phyloP scores from a whole-genome alignment of 768 basidiomycete species.

The Asterophora parasitica region DNA sequence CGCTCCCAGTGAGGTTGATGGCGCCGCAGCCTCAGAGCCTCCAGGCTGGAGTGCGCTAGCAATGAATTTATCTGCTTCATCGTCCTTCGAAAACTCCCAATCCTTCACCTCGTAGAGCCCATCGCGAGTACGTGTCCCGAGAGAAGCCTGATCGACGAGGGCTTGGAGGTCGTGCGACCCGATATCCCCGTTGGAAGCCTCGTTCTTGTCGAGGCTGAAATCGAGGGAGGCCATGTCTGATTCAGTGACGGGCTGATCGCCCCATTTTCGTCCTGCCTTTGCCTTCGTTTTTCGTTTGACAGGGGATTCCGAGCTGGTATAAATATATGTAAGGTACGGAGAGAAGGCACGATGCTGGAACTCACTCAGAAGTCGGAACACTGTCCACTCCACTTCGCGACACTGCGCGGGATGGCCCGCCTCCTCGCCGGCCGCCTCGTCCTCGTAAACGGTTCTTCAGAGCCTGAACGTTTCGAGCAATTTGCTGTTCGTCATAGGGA shows the following conservation, averaged over 20 bases:
- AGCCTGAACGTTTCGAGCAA: slow-evolving; percentile 87
- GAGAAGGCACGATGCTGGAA: not conserved
- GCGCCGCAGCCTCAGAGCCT: slow-evolving; percentile 27
- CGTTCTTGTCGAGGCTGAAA: slow-evolving; percentile 64
- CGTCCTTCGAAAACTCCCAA: slow-evolving; percentile 67
- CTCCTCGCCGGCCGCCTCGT: slow-evolving; percentile 57
- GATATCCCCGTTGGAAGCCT: slow-evolving; percentile 25
- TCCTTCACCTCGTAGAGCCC: slow-evolving; percentile 65
- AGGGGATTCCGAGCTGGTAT: slow-evolving; percentile 54
- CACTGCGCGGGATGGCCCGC: slow-evolving; percentile 46
- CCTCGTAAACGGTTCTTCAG: slow-evolving; percentile 83
- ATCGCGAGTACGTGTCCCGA: slow-evolving; percentile 73
- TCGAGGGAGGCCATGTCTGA: slow-evolving; percentile 92
- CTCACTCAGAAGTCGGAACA: slow-evolving; percentile 68
- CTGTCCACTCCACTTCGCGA: slow-evolving; percentile 56
- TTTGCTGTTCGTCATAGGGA: slow-evolving; percentile 79
- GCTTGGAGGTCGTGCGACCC: slow-evolving; percentile 50
- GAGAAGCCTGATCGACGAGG: slow-evolving; percentile 63
- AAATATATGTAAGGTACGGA: not conserved
- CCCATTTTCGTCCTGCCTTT: slow-evolving; percentile 90
- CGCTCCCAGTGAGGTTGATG: slow-evolving; percentile 50
- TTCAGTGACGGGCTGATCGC: slow-evolving; percentile 71
- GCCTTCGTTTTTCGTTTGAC: slow-evolving; percentile 57
- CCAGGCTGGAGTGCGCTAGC: slow-evolving; percentile 51
- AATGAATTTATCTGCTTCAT: slow-evolving; percentile 49